Percentiles rank a stretch among this genome's conserved stretches.
Evolutionary conservation across 2,329 filamentous ascomycete species (phyloP).

Genomic region (Aspergillus sp.): DNA sequence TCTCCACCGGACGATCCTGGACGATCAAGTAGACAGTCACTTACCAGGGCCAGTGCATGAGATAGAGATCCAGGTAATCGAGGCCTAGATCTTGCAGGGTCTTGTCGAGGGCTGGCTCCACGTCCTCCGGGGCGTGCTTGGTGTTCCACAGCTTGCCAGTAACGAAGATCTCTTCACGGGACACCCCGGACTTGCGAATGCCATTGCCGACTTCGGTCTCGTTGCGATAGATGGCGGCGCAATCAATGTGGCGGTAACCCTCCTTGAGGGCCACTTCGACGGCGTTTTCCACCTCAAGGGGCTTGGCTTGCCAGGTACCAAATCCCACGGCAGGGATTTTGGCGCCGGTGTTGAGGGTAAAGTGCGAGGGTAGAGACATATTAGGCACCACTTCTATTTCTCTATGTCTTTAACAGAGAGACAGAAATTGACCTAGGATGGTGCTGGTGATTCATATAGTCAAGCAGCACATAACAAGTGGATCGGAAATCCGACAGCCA

Average conservation of each 20-base stretch:
- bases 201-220: conserved; percentile 68
- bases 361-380: conserved; percentile 25
- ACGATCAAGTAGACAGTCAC: not conserved
- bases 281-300: not conserved
- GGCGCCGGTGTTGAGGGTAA: conserved; percentile 25
- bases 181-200: conserved; percentile 64
- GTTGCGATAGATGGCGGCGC: conserved; percentile 72
- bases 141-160: conserved; percentile 84
- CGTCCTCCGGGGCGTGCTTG: conserved; percentile 65
- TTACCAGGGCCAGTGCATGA: conserved; percentile 25
- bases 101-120: conserved; percentile 61
- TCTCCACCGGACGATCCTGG: no score
- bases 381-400: not conserved
- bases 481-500: not conserved
- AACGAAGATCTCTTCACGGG: conserved; percentile 68
- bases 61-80: not conserved
- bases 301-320: not conserved
- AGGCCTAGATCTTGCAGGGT: conserved; percentile 60
- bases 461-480: not conserved
- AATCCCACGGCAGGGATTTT: not conserved
- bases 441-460: not conserved
- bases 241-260: conserved; percentile 59
- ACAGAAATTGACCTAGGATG: no score
- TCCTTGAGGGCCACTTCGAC: not conserved
- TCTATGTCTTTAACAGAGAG: not conserved